Percentiles rank a stretch among this genome's conserved stretches.
These are phyloP conservation scores for Dendrocalamus sinicus DNA, from an alignment of 176 grass and related monocot species.

Conservation along the genomic window DNA sequence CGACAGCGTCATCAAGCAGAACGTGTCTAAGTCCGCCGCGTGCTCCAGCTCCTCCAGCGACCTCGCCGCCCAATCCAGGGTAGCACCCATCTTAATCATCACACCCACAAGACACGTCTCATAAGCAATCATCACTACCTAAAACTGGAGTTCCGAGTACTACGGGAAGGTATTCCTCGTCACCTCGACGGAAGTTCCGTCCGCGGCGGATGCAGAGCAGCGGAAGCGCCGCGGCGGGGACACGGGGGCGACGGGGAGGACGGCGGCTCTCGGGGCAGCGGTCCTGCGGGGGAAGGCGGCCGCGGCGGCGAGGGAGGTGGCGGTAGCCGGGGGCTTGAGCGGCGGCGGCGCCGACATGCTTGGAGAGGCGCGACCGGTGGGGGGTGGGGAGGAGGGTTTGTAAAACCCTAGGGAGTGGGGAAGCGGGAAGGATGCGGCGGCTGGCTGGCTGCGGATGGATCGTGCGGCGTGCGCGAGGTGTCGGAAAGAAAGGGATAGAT, in stretches of 20 bases:
- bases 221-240: slow-evolving; percentile 23
- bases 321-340: slow-evolving; percentile 35
- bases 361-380: not conserved
- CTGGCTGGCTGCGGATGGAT: slow-evolving; percentile 3
- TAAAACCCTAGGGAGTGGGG: slow-evolving; percentile 43
- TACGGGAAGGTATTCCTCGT: not conserved
- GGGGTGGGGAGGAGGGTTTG: not conserved
- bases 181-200: slow-evolving; percentile 31
- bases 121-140: slow-evolving; percentile 9
- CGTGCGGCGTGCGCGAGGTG: not conserved
- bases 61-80: slow-evolving; percentile 35
- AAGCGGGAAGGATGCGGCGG: not conserved
- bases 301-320: not conserved
- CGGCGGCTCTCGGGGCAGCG: not conserved
- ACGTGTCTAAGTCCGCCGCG: slow-evolving; percentile 37
- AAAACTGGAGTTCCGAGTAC: not conserved
- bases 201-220: slow-evolving; percentile 20
- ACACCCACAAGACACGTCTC: not conserved
- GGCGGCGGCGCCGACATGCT: slow-evolving; percentile 46
- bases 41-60: slow-evolving; percentile 48
- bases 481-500: not conserved
- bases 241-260: not conserved
- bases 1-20: slow-evolving; percentile 73
- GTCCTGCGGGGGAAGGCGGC: not conserved
- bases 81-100: slow-evolving; percentile 43